Evolutionary conservation across 2,329 filamentous ascomycete species (phyloP), one percentile per base, ranked within the genome.

Genomic region (Escovopsis sp.): DNA sequence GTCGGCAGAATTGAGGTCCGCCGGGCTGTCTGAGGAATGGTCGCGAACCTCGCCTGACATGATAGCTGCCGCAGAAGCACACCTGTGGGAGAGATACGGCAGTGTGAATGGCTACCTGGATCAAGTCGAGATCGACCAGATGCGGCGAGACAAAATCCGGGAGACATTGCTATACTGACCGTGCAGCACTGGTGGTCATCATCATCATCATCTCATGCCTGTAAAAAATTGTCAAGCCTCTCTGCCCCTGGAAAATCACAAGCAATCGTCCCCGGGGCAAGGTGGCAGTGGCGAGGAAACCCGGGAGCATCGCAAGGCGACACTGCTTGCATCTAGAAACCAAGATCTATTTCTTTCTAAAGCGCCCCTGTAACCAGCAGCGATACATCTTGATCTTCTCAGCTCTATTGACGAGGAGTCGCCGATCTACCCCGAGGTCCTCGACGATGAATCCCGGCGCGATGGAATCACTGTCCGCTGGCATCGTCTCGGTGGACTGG

Each of bases 311-410:
- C 26, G 6, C 9, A 33, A 11, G 6, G 6, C 4, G 23, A 4
- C 23, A 23, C 4, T 23, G 23, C 23, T 23, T 23, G 23, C 26
- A 18, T 37, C 26, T 30, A 11, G 3, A 15, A 23, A 23, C 4
- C 4, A 15, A 33, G 8, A 30, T 63, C 57, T 67, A 72, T 65
- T 68, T 70, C 65, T 88, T 89, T 54, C 71, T 76, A 60, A 91
- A 93, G 4, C 78, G 76, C 28, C 83, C 85, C 62, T 93, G 85
- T 59, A 93, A 76, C 87, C 91, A 98, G 67, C 89, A 96, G 47
- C 91, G 78, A 63, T 96, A 96, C 91, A 98, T 98, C 66, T 96
- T 98, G 39, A 94, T 69, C 63, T 87, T 82, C 55, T 81, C 76
- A 43, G 88, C 85, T 49, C 91, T 77, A 60, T 98, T 98, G 43